Base-by-base conservation (phyloP, 768 basidiomycete species). In the Tylopilus felleus region DNA sequence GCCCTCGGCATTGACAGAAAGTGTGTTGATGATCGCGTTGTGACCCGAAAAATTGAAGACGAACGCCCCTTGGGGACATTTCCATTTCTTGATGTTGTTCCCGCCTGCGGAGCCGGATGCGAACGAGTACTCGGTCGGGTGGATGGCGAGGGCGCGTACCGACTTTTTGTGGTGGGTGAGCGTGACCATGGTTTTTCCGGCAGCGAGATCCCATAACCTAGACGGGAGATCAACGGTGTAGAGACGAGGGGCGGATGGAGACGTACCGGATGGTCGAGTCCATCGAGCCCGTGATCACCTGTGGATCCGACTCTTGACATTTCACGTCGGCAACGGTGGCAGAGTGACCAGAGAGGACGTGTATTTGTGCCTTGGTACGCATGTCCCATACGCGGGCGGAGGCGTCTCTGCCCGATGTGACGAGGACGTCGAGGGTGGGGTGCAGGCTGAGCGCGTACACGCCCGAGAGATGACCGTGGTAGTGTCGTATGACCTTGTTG, bases 51-150 rank as follows among this genome's bases (percentile, higher is more conserved):
- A 97, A 73, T 98, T 99, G 79, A 90, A 92, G 4, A 98, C 96
- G 60, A 99, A 98, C 3, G 83, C 71, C 43, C 97, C 97, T 59
- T 98, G 93, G 6, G 97, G 97, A 63, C 93, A 98, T 64, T 96
- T 97, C 96, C 96, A 99, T 71, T 98, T 98, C 69, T 99, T 99
- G 76, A 99, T 98, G 71, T 98, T 98, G 77, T 98, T 98, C 1
- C 95, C 97, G n/a, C 97, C 97, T 0, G 96, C 90, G 23, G 92
- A 94, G 46, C 90, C 97, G 4, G 88, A 89, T 2, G 94, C 97
- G 65, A 99, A 99, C 29, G 88, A 90, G 75, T 94, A 98, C 64
- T 98, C 97, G 5, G 91, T 93, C 1, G 96, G 96, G 67, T 98
- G 95, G 51, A 99, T 86, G 5, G 96, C 90, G 45, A 99, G 79